A percentile compares a stretch with the other conserved stretches of the same genome.
Conservation (phyloP, 176 grass and related monocot genomes). For the Chloris gayana region DNA sequence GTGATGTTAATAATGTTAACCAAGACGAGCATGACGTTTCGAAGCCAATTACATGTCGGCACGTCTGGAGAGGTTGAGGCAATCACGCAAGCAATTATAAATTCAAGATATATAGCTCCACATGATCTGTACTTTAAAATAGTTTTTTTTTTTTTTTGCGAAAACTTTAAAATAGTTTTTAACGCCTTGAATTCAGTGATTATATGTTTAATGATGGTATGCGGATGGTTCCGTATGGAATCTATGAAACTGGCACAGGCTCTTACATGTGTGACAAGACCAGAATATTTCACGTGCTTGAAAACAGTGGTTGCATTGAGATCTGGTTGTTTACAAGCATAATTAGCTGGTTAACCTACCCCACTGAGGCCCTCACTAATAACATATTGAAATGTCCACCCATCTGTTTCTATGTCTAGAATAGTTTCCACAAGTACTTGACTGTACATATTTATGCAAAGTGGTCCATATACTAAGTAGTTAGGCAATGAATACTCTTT, state of each 20-base stretch:
- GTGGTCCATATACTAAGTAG: background rate
- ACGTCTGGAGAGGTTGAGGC: background rate
- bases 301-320: background rate
- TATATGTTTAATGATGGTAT: background rate
- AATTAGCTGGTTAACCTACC: constrained; percentile 1
- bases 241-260: constrained; percentile 24
- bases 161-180: too few species aligned
- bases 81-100: too few species aligned
- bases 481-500: background rate
- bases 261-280: background rate
- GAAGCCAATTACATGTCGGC: background rate
- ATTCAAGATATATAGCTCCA: background rate
- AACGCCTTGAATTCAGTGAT: background rate
- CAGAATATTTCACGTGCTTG: background rate
- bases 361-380: background rate
- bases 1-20: background rate
- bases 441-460: background rate
- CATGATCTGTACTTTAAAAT: constrained; percentile 18
- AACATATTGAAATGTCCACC: background rate
- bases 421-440: background rate
- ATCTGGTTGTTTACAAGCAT: background rate
- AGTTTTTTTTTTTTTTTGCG: too few species aligned
- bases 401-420: background rate
- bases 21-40: background rate
- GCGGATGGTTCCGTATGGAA: background rate